These are phyloP conservation scores for Xylaria digitata DNA, from an alignment of 2,329 filamentous ascomycete genomes.

Conservation along the genomic window DNA sequence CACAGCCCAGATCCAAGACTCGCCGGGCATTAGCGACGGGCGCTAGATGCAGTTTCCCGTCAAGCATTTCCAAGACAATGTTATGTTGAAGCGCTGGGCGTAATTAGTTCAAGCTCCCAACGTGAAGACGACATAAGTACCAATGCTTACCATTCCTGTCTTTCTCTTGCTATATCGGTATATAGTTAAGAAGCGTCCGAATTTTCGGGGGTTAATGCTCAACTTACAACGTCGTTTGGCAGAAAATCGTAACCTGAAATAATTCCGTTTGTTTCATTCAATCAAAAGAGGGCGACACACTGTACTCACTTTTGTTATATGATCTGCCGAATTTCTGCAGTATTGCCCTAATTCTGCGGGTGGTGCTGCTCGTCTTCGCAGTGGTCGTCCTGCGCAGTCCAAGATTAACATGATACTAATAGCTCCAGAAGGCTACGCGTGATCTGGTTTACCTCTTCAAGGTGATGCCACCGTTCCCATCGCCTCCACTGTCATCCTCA, in stretches of 20 bases:
- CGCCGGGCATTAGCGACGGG: conserved; percentile 45
- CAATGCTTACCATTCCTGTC: conserved; percentile 46
- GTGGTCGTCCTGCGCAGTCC: conserved; percentile 20
- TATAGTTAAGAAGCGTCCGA: conserved; percentile 9
- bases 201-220: not conserved
- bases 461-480: not conserved
- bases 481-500: conserved; percentile 40
- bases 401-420: conserved; percentile 3
- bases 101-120: conserved; percentile 1
- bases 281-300: not conserved
- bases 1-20: conserved; percentile 50
- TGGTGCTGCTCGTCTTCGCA: conserved; percentile 23
- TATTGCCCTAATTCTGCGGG: conserved; percentile 39
- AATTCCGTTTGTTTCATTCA: conserved; percentile 17
- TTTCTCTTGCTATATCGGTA: conserved; percentile 45
- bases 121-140: not conserved
- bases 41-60: conserved; percentile 48
- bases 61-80: conserved; percentile 47
- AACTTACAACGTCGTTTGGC: conserved; percentile 42
- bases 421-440: not conserved
- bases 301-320: conserved; percentile 42
- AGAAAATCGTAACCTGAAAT: conserved; percentile 37
- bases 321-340: conserved; percentile 42
- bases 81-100: conserved; percentile 45
- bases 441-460: conserved; percentile 34